A percentile compares a stretch with the other conserved stretches of the same genome.
phyloP scores from a whole-genome alignment of 1,284 basidiomycete species.

The Psilocybe mexicana region DNA sequence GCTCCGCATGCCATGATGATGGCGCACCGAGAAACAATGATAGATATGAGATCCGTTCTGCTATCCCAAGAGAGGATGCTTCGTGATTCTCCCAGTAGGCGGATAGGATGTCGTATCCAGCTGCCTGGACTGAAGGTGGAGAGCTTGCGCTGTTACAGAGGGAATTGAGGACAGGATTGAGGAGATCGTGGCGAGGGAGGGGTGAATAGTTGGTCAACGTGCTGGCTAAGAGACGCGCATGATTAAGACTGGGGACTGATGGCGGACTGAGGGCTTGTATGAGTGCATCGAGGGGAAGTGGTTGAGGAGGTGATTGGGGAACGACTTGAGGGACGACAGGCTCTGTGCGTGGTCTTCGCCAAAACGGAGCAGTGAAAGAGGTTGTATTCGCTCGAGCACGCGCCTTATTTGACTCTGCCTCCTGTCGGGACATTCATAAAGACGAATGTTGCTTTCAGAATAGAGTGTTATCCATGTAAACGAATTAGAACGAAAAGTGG shows the following conservation, averaged over 20 bases:
- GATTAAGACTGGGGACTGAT: slow-evolving; percentile 53
- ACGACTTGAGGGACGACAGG: slow-evolving; percentile 12
- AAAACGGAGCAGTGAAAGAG: slow-evolving; percentile 33
- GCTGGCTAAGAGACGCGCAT: slow-evolving; percentile 48
- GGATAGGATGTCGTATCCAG: slow-evolving; percentile 70
- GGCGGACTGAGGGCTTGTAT: slow-evolving; percentile 55
- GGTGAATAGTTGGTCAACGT: slow-evolving; percentile 48
- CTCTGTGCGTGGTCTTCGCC: slow-evolving; percentile 32
- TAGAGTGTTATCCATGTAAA: neutral
- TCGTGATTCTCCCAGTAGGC: slow-evolving; percentile 64
- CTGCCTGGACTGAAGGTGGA: slow-evolving; percentile 57
- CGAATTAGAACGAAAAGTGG: neutral
- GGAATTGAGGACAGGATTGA: slow-evolving; percentile 58
- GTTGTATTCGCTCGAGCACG: slow-evolving; percentile 38
- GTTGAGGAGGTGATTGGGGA: slow-evolving; percentile 21
- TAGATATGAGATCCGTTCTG: slow-evolving; percentile 62
- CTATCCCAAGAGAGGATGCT: slow-evolving; percentile 42
- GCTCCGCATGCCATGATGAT: slow-evolving; percentile 55
- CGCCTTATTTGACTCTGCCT: slow-evolving; percentile 29
- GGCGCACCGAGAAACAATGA: slow-evolving; percentile 53
- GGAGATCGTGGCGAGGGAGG: slow-evolving; percentile 42
- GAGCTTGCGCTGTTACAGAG: slow-evolving; percentile 51
- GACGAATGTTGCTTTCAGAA: neutral
- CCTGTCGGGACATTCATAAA: slow-evolving; percentile 36
- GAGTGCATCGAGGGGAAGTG: slow-evolving; percentile 45